Base-by-base conservation (phyloP, 176 grass and related monocot species). In the Poa annua region DNA sequence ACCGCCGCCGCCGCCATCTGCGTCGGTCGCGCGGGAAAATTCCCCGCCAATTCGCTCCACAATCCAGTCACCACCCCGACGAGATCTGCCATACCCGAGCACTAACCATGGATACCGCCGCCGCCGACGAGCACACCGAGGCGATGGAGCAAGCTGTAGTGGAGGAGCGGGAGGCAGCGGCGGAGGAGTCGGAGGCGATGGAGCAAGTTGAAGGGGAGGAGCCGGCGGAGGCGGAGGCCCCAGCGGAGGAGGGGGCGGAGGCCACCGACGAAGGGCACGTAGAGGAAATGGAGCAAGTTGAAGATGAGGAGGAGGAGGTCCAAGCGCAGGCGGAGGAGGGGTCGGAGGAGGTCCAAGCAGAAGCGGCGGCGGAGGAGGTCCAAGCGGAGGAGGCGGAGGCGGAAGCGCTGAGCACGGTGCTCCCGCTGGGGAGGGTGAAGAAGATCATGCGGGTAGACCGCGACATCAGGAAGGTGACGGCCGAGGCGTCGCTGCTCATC, bases 351-450 rank as follows among this genome's bases (percentile, higher is more conserved):
- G 45, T 17, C 15, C 44, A 19, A 48, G 44, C 24, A 24, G 70
- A 25, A 10, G 41, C 8, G 42, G 42, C 42, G 21, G 69, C 12
- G 69, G 69, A 71, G 42, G 70, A 73, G 15, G 24, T 16, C 22
- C 44, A 32, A 47, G 44, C 14, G 24, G 71, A 16, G 22, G 84
- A 25, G 45, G 52, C 55, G 8, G 79, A 17, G 39, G 50, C 50
- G 51, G 64, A 36, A 36, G 38, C 51, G 59, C 67, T 86, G 71
- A 50, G 7, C 51, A 80, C 89, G 54, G 70, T 78, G 48, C 87
- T 98, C 71, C 96, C 92, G 22, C 20, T 87, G 63, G 90, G 92
- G 19, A 93, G 89, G 80, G 88, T 98, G 41, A 98, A 91, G 92
- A 84, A 88, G 83, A 93, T 98, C 76, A 83, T 98, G 54, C 88